A percentile compares a stretch with the other conserved stretches of the same genome.
phyloP scores from a whole-genome alignment of 345 rosid genomes.

The Combretum micranthum region DNA sequence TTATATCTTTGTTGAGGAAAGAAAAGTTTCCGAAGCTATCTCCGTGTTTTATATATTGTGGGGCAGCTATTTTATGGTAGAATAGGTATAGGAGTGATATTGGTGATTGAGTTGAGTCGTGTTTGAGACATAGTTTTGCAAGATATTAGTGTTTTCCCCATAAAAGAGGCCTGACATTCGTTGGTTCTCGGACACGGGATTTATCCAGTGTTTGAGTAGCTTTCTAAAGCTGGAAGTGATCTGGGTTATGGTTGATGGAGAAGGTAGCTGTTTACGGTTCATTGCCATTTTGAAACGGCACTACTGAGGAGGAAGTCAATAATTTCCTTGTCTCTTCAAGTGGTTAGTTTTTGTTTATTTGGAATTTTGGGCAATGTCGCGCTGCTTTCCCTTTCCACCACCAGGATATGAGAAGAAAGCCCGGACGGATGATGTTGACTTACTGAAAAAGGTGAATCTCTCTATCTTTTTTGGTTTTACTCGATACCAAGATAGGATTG shows the following conservation, averaged over 20 bases:
- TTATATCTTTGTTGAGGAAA: too few species aligned
- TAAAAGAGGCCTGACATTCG: conserved; percentile 13
- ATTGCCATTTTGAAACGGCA: conserved; percentile 44
- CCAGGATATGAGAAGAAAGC: conserved; percentile 94
- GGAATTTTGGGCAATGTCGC: conserved; percentile 73
- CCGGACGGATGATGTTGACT: conserved; percentile 41
- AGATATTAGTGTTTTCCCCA: conserved; percentile 20
- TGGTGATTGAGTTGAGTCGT: not conserved
- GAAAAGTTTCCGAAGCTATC: too few species aligned
- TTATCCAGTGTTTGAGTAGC: conserved; percentile 13
- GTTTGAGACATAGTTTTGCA: not conserved
- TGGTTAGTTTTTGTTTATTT: conserved; percentile 11
- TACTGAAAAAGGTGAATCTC: conserved; percentile 59
- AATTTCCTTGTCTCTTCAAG: conserved; percentile 20
- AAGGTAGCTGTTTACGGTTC: conserved; percentile 41
- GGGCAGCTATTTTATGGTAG: too few species aligned
- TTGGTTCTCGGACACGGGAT: conserved; percentile 10
- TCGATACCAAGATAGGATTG: conserved; percentile 1
- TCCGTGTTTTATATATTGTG: too few species aligned
- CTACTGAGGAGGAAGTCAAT: conserved; percentile 31
- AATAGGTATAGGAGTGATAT: too few species aligned
- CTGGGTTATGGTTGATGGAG: conserved; percentile 62
- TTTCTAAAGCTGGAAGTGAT: conserved; percentile 50
- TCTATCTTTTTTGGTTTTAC: conserved; percentile 8
- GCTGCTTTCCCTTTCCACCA: conserved; percentile 98